Base-by-base conservation (phyloP, 345 rosid species). In the Eucalyptus tenuipes region DNA sequence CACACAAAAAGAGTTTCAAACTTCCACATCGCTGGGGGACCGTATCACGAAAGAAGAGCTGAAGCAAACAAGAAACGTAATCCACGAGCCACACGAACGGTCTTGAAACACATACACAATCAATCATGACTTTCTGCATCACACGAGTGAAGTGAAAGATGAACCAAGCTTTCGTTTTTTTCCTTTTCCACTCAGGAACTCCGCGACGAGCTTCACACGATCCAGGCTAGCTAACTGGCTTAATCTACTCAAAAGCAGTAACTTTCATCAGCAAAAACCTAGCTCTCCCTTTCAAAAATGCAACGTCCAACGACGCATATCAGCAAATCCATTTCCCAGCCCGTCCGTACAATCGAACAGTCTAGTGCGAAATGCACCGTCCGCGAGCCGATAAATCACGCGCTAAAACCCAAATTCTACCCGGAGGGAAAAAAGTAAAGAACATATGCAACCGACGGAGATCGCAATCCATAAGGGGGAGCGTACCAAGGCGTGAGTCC, bases 401-500 rank as follows among this genome's bases (percentile, higher is more conserved):
- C 44, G 5, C 44, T 9, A 18, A 8, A 31, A 31, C 42, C 79
- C 79, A 31, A 16, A 71, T 5, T 37, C 81, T 10, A 9, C 4
- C 45, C 81, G 81, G 80, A 13, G 13, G 11, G 1, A n/a, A 18
- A 10, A 5, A 71, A 37, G 13, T 6, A 7, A 71, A 33, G 24
- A 71, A 18, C 81, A 18, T 17, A 12, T 8, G 44, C 45, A 85
- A 85, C 53, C 42, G 14, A 52, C 7, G 66, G 22, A 31, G 48
- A 31, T 25, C 57, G 88, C 75, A 45, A 40, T 64, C 87, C 49
- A 13, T 44, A 16, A 40, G 47, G 48, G 49, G n/a, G 27, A 89
- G 59, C n/a, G 55, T 24, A 97, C 99, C 98, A 96, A 92, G 85
- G 96, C 97, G 31, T 89, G 94, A 87, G 91, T 91, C 99, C 98